phyloP scores from a whole-genome alignment of 2,329 filamentous ascomycete genomes.

The Aspergillus ochraceus region DNA sequence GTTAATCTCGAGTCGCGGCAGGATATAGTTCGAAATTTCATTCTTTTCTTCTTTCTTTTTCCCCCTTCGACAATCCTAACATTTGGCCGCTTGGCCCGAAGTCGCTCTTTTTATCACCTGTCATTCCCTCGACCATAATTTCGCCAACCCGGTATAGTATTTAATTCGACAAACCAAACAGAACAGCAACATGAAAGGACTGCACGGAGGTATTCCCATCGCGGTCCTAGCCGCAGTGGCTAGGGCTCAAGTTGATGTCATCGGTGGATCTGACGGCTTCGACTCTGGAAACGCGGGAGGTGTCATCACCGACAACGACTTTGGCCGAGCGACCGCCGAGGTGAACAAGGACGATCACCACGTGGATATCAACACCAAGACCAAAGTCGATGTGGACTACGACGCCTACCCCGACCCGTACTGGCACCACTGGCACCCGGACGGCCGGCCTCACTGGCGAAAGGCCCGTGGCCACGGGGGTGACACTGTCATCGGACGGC shows the following conservation, averaged over 20 bases:
- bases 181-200: constrained; percentile 34
- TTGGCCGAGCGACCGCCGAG: neutral
- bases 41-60: constrained; percentile 7
- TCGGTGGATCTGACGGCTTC: constrained; percentile 3
- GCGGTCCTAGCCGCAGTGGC: constrained; percentile 36
- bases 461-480: neutral
- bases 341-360: neutral
- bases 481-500: constrained; percentile 7
- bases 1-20: neutral
- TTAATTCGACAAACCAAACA: neutral
- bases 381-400: neutral
- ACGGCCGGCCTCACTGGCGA: neutral
- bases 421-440: neutral
- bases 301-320: neutral
- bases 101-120: constrained; percentile 13
- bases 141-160: neutral
- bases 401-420: neutral
- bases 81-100: constrained; percentile 7
- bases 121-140: neutral
- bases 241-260: constrained; percentile 23
- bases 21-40: neutral
- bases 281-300: neutral
- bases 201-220: constrained; percentile 36
- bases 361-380: neutral
- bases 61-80: constrained; percentile 4